A percentile compares a stretch with the other conserved stretches of the same genome.
These are phyloP conservation scores for Phlyctochytrium arcticum DNA, from an alignment of 192 early-diverging fungal genomes.

Conservation along the genomic window DNA sequence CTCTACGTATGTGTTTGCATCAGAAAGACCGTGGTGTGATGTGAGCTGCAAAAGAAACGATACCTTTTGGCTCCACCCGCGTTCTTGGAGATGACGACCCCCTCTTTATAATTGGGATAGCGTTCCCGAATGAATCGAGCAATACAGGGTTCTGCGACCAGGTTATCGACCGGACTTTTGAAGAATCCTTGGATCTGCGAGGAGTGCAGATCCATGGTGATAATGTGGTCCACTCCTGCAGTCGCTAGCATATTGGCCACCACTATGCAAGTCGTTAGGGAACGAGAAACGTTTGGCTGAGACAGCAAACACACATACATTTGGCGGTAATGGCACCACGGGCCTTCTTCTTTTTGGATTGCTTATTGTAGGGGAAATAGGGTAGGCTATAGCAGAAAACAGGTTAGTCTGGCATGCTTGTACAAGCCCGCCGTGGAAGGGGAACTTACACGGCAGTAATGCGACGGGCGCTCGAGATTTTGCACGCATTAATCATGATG, in stretches of 20 bases:
- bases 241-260: conserved; percentile 92
- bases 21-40: too few species aligned
- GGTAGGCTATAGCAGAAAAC: conserved; percentile 56
- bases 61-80: conserved; percentile 93
- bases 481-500: conserved; percentile 96
- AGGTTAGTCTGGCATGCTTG: neutral
- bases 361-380: conserved; percentile 96
- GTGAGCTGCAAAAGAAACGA: too few species aligned
- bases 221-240: conserved; percentile 94
- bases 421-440: neutral
- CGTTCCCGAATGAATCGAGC: conserved; percentile 80
- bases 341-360: conserved; percentile 98
- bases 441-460: conserved; percentile 77
- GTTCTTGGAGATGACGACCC: conserved; percentile 90
- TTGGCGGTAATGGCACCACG: conserved; percentile 96
- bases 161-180: conserved; percentile 88
- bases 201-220: conserved; percentile 97
- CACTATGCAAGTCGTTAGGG: conserved; percentile 53
- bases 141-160: conserved; percentile 87
- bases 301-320: conserved; percentile 32
- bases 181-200: conserved; percentile 97
- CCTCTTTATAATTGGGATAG: conserved; percentile 62
- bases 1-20: too few species aligned
- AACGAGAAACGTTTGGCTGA: neutral
- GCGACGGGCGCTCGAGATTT: conserved; percentile 82